Evolutionary conservation across 306 rosid species (phyloP), one percentile per base, ranked within the genome.

Genomic region (Cicer pinnatifidum): DNA sequence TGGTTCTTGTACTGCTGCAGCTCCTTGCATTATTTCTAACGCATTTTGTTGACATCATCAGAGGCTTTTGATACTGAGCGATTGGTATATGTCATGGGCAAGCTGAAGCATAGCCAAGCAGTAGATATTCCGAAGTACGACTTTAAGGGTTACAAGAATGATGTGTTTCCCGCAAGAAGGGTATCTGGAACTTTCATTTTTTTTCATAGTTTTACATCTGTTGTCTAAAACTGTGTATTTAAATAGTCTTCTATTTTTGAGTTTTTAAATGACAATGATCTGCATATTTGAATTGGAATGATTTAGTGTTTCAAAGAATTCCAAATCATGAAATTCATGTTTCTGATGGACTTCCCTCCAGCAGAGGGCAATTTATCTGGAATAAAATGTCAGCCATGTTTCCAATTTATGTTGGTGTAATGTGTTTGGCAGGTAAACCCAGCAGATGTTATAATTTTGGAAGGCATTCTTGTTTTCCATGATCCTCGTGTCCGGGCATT

Each of bases 71-170:
- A 92, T 77, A 95, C 88, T 0, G 86, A 92, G 85, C 65, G 88
- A 80, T 89, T 95, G 61, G 80, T 95, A 71, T 59, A 77, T 64
- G 86, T 83, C 17, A 85, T 95, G 99, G 97, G 88, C 66, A 87
- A 87, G 82, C 86, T 95, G 93, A 91, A 78, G 89, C 89, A 80
- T 70, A 89, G 95, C 73, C 90, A 88, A 85, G 91, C 97, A 65
- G 99, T 92, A 77, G 96, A 95, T 86, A 89, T 95, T 82, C 96
- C 97, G n/a, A 91, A 92, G 33, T 91, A 95, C 68, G 99, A 95
- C 78, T 90, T 87, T 84, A 95, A 88, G 90, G 89, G 91, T 83
- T 95, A 92, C 86, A 92, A 89, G 82, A 89, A 80, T 13, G 80
- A 83, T n/a, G 88, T 85, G 79, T 86, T 73, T 82, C 93, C 96